A percentile compares a stretch with the other conserved stretches of the same genome.
Conservation (phyloP, 352 stramenopile genomes). For the Stephanocyclus meneghinianus region DNA sequence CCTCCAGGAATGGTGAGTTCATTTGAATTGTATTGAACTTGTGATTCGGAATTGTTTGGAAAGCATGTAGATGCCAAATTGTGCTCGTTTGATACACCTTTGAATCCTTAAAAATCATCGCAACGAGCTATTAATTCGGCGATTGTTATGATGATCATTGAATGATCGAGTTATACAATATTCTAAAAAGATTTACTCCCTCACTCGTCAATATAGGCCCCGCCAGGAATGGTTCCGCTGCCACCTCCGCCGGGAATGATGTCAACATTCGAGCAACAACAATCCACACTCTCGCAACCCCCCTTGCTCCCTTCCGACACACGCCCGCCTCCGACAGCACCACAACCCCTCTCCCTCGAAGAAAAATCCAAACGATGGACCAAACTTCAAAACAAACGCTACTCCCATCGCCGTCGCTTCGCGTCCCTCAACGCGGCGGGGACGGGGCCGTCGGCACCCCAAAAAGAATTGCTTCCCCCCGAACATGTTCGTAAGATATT, state of each 20-base stretch:
- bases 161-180: neutral
- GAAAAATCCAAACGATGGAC: slow-evolving; percentile 84
- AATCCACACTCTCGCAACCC: slow-evolving; percentile 14
- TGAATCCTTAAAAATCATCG: neutral
- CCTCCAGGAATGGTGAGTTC: slow-evolving; percentile 51
- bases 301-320: slow-evolving; percentile 1
- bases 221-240: slow-evolving; percentile 42
- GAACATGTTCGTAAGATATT: slow-evolving; percentile 99
- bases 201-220: slow-evolving; percentile 4
- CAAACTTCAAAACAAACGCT: slow-evolving; percentile 90
- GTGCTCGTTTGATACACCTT: neutral
- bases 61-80: no score
- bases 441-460: slow-evolving; percentile 86
- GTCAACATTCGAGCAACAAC: slow-evolving; percentile 30
- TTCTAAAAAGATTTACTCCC: slow-evolving; percentile 8
- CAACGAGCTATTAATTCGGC: neutral
- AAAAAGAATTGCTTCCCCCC: slow-evolving; percentile 86
- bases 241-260: slow-evolving; percentile 20
- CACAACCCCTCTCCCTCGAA: slow-evolving; percentile 50
- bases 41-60: neutral
- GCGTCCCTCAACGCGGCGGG: slow-evolving; percentile 88
- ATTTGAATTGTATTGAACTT: neutral
- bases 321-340: slow-evolving; percentile 2
- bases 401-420: slow-evolving; percentile 91
- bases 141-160: neutral